A percentile compares a stretch with the other conserved stretches of the same genome.
phyloP scores from a whole-genome alignment of 2,329 filamentous ascomycete species.

The Ceratocystis cacaofunesta region DNA sequence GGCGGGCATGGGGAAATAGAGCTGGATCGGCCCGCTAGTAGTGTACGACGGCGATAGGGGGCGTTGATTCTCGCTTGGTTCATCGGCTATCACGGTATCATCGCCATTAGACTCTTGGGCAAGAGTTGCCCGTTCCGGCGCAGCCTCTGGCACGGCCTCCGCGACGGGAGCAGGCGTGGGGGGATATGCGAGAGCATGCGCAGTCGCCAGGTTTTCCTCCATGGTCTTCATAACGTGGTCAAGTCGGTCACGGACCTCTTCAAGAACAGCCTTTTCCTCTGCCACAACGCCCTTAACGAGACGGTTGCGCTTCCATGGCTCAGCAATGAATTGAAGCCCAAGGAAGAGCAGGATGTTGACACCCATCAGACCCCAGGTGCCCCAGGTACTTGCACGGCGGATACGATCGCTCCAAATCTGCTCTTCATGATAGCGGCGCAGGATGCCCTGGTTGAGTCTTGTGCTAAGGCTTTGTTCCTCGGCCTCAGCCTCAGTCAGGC shows the following conservation, averaged over 20 bases:
- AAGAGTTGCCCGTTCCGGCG: neutral
- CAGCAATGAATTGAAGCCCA: conserved; percentile 72
- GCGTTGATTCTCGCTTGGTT: neutral
- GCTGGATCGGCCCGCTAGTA: conserved; percentile 3
- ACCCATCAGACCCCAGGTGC: conserved; percentile 95
- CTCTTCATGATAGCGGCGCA: conserved; percentile 92
- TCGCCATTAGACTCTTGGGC: neutral
- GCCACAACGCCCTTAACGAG: conserved; percentile 74
- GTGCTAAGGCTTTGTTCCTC: conserved; percentile 64
- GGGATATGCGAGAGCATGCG: conserved; percentile 9
- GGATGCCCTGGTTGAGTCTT: conserved; percentile 64
- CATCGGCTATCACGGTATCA: neutral
- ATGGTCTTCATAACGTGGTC: conserved; percentile 17
- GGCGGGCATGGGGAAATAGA: conserved; percentile 14
- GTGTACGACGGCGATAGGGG: conserved; percentile 8
- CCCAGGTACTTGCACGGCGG: conserved; percentile 90
- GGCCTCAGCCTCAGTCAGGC: conserved; percentile 59
- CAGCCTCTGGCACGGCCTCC: neutral
- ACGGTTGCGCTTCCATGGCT: conserved; percentile 75
- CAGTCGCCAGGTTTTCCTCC: conserved; percentile 14
- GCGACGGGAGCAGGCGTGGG: neutral
- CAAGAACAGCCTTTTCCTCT: conserved; percentile 48
- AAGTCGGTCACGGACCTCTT: conserved; percentile 28
- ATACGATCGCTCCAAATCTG: conserved; percentile 99
- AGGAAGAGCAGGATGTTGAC: conserved; percentile 85